phyloP scores from a whole-genome alignment of 1,284 basidiomycete species.

The Naganishia albida region DNA sequence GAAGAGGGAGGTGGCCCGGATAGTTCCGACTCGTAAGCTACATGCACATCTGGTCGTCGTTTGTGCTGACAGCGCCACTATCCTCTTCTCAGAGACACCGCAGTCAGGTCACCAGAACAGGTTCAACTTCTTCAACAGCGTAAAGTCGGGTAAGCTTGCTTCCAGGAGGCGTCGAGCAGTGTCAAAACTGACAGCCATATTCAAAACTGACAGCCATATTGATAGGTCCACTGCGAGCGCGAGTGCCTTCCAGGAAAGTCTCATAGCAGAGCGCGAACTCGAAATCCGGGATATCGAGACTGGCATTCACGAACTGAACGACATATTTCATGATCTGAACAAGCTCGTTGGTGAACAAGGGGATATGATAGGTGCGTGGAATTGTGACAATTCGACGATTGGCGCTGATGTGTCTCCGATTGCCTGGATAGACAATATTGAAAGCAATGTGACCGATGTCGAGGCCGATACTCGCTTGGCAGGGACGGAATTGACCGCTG shows the following conservation, averaged over 20 bases:
- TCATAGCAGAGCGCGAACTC: slow-evolving; percentile 90
- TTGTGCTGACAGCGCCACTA: not conserved
- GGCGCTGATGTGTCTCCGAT: not conserved
- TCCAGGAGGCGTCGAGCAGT: not conserved
- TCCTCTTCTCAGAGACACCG: not conserved
- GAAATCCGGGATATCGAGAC: slow-evolving; percentile 97
- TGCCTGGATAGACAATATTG: slow-evolving; percentile 78
- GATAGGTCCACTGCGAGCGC: slow-evolving; percentile 66
- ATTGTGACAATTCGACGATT: not conserved
- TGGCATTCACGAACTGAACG: slow-evolving; percentile 93
- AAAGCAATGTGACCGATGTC: slow-evolving; percentile 87
- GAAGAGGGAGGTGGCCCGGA: slow-evolving; percentile 37
- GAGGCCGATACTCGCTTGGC: slow-evolving; percentile 81
- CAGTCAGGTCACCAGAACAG: slow-evolving; percentile 46
- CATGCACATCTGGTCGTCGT: not conserved
- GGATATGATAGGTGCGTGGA: slow-evolving; percentile 78
- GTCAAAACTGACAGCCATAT: not conserved
- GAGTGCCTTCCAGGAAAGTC: slow-evolving; percentile 91
- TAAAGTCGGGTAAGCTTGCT: slow-evolving; percentile 32
- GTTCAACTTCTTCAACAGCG: slow-evolving; percentile 47
- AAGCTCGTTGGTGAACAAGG: slow-evolving; percentile 95
- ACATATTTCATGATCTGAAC: slow-evolving; percentile 95
- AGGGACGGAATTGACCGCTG: slow-evolving; percentile 81
- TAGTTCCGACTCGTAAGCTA: not conserved
- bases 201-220: not conserved